Evolutionary conservation across 768 basidiomycete genomes (phyloP).

Genomic region (Russula dissimulans): DNA sequence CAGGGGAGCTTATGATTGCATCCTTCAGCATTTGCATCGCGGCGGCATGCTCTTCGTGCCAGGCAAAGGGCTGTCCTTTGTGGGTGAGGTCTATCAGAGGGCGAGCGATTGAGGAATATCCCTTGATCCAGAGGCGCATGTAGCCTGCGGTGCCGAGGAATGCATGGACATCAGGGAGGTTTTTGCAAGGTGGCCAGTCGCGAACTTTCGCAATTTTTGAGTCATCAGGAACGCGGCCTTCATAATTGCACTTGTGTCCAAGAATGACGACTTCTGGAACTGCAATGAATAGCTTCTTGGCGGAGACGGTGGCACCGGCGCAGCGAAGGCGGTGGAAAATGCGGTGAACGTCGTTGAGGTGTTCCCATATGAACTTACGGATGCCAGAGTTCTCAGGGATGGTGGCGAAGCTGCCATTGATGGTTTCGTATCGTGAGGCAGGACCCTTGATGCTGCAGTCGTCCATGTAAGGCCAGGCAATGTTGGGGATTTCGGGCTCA

Average conservation of each 20-base stretch:
- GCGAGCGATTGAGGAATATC: slow-evolving; percentile 14
- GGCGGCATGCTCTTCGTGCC: no score
- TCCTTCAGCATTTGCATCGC: no score
- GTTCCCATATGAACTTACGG: background rate
- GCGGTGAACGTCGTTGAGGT: background rate
- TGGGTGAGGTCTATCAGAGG: slow-evolving; percentile 19
- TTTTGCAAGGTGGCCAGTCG: slow-evolving; percentile 10
- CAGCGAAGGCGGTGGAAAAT: background rate
- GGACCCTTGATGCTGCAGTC: background rate
- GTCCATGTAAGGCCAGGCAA: no score
- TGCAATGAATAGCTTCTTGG: background rate
- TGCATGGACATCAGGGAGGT: slow-evolving; percentile 16
- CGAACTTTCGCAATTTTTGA: slow-evolving; percentile 22
- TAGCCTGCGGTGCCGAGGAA: slow-evolving; percentile 22
- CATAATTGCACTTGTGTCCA: slow-evolving; percentile 29
- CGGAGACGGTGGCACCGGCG: background rate
- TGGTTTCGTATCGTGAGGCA: background rate
- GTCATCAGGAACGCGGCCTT: slow-evolving; percentile 26
- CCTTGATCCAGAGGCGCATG: slow-evolving; percentile 18
- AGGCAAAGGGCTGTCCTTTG: no score
- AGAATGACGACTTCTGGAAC: background rate
- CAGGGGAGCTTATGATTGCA: no score
- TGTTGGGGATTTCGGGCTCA: no score
- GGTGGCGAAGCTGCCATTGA: background rate
- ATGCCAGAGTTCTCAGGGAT: background rate